Percentiles rank a stretch among this genome's conserved stretches.
Conservation (phyloP, 257 asterid species). For the Nicotiana tomentosiformis region DNA sequence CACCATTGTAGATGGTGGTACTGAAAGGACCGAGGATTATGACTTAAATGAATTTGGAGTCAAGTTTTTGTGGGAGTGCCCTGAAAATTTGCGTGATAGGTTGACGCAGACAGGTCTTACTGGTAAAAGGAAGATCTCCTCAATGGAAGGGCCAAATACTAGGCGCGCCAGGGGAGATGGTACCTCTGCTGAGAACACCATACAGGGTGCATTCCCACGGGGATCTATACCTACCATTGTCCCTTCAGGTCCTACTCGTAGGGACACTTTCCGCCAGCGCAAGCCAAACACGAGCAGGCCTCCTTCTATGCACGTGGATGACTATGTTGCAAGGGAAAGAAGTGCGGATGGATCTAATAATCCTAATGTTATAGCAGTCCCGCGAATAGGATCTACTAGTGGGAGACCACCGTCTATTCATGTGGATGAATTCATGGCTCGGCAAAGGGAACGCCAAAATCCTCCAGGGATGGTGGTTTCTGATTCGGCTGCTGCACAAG, state of each 20-base stretch:
- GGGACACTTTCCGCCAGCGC: constrained; percentile 93
- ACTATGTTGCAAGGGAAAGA: constrained; percentile 92
- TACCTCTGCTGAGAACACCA: constrained; percentile 40
- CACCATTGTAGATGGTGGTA: constrained; percentile 38
- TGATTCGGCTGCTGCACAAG: constrained; percentile 44
- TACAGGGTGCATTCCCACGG: constrained; percentile 63
- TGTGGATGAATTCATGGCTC: constrained; percentile 95
- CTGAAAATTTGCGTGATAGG: constrained; percentile 84
- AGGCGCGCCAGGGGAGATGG: constrained; percentile 70
- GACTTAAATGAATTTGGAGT: constrained; percentile 51
- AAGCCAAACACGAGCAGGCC: constrained; percentile 98
- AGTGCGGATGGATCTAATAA: constrained; percentile 65
- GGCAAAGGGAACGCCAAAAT: constrained; percentile 86
- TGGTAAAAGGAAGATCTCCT: constrained; percentile 56
- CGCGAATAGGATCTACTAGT: constrained; percentile 67
- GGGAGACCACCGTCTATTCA: constrained; percentile 95
- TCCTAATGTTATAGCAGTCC: constrained; percentile 75
- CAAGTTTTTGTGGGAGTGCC: constrained; percentile 82
- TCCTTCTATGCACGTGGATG: constrained; percentile 99
- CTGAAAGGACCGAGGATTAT: constrained; percentile 47
- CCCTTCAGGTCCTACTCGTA: constrained; percentile 72
- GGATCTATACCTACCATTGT: constrained; percentile 49
- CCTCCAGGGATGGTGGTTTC: constrained; percentile 36
- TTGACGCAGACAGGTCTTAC: constrained; percentile 55
- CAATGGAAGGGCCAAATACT: constrained; percentile 64